phyloP scores from a whole-genome alignment of 2,329 filamentous ascomycete genomes.

The Alternaria conjuncta region DNA sequence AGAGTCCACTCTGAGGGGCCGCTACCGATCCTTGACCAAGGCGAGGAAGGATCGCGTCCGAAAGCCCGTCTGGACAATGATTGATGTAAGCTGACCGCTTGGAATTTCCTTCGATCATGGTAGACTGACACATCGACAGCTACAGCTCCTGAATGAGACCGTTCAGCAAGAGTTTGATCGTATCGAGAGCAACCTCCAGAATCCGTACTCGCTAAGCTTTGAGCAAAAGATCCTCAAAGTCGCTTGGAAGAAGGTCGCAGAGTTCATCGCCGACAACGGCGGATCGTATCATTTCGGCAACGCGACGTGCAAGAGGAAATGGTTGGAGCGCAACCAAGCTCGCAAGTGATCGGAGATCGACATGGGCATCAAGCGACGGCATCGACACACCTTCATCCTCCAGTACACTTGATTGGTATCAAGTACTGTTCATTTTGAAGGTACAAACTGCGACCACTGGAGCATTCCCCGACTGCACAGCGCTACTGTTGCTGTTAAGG shows the following conservation, averaged over 20 bases:
- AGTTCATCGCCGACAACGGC: slow-evolving; percentile 59
- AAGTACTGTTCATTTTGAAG: not conserved
- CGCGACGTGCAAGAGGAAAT: slow-evolving; percentile 69
- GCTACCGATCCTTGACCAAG: slow-evolving; percentile 71
- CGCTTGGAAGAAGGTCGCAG: slow-evolving; percentile 65
- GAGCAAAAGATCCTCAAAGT: slow-evolving; percentile 51
- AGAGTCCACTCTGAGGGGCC: slow-evolving; percentile 75
- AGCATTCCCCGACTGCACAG: not conserved
- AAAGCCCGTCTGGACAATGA: slow-evolving; percentile 67
- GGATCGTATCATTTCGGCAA: slow-evolving; percentile 67
- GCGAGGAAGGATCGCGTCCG: slow-evolving; percentile 66
- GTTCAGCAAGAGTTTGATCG: slow-evolving; percentile 32
- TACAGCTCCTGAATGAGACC: slow-evolving; percentile 29
- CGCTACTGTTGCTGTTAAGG: not conserved
- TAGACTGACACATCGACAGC: slow-evolving; percentile 24
- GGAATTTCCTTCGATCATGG: not conserved
- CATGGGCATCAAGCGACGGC: not conserved
- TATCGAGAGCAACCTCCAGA: slow-evolving; percentile 18
- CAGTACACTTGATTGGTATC: not conserved
- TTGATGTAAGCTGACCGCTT: slow-evolving; percentile 65
- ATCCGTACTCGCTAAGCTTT: slow-evolving; percentile 7
- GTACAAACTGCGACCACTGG: not conserved
- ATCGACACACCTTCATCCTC: not conserved
- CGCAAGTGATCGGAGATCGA: not conserved
- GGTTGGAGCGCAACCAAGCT: slow-evolving; percentile 51